These are phyloP conservation scores for Citrus unshiu DNA, from an alignment of 345 rosid genomes.

Conservation along the genomic window DNA sequence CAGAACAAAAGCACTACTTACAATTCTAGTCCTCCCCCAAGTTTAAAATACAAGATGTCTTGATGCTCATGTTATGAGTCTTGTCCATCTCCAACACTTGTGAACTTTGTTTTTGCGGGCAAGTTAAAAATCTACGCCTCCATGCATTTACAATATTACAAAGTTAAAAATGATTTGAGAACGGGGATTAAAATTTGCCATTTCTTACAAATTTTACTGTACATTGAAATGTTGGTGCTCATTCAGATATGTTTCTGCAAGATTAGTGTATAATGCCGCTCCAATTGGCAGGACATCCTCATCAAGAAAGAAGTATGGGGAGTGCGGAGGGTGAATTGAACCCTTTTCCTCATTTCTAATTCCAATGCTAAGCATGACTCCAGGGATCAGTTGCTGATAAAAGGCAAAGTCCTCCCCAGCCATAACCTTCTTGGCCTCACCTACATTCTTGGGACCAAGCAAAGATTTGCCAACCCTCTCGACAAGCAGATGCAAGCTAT, in stretches of 20 bases:
- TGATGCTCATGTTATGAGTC: no score
- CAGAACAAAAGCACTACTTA: no score
- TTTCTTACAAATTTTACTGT: slow-evolving; percentile 3
- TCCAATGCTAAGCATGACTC: slow-evolving; percentile 64
- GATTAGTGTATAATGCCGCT: slow-evolving; percentile 64
- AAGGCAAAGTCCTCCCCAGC: slow-evolving; percentile 89
- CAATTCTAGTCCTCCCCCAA: no score
- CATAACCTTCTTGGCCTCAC: slow-evolving; percentile 43
- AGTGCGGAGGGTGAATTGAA: slow-evolving; percentile 60
- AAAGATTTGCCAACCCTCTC: slow-evolving; percentile 45
- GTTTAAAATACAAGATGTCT: no score
- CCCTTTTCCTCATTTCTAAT: slow-evolving; percentile 65
- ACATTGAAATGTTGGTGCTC: slow-evolving; percentile 38
- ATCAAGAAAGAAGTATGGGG: slow-evolving; percentile 72
- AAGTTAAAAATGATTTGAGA: background rate
- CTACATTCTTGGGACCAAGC: slow-evolving; percentile 59
- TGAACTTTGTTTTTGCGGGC: no score
- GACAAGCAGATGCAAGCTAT: slow-evolving; percentile 44
- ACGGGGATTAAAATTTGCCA: background rate
- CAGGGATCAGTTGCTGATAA: slow-evolving; percentile 73
- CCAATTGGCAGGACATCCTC: slow-evolving; percentile 81
- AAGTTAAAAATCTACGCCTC: no score
- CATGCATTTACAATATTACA: background rate
- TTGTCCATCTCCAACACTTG: no score
- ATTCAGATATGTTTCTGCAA: slow-evolving; percentile 56